A percentile compares a stretch with the other conserved stretches of the same genome.
These are phyloP conservation scores for Martiniozyma abietophila DNA, from an alignment of 805 yeast genomes.

Conservation along the genomic window DNA sequence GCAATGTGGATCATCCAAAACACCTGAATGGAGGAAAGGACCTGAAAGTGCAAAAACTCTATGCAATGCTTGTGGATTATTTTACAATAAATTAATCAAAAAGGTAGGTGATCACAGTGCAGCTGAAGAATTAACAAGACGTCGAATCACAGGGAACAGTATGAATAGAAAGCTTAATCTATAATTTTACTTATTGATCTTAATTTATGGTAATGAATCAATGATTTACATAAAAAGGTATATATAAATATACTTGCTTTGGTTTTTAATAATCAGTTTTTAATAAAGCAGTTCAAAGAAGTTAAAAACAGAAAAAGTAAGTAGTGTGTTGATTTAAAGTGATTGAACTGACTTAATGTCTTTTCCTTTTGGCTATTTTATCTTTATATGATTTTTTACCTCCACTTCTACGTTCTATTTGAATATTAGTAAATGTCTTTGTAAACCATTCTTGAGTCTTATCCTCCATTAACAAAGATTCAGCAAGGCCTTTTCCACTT, in stretches of 20 bases:
- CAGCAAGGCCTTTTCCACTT: constrained; percentile 71
- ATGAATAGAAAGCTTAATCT: constrained; percentile 20
- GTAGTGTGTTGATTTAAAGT: too few relatives aligned
- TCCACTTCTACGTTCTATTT: constrained; percentile 49
- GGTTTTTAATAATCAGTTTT: too few relatives aligned
- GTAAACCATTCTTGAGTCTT: constrained; percentile 69
- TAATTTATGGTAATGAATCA: too few relatives aligned
- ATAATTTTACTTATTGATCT: too few relatives aligned
- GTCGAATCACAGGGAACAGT: constrained; percentile 23
- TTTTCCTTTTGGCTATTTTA: constrained; percentile 47
- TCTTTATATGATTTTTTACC: constrained; percentile 59
- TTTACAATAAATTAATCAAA: constrained; percentile 51
- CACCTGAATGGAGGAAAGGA: constrained; percentile 94
- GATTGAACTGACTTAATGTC: constrained; percentile 9
- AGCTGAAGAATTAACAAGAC: constrained; percentile 25
- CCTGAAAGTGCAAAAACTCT: constrained; percentile 75
- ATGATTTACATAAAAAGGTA: too few relatives aligned
- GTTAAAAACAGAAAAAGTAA: too few relatives aligned
- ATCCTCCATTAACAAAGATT: constrained; percentile 70
- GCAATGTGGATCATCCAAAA: constrained; percentile 66
- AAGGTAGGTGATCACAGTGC: constrained; percentile 37
- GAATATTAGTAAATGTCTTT: constrained; percentile 76
- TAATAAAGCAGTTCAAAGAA: too few relatives aligned
- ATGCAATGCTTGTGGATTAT: constrained; percentile 90
- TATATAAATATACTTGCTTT: too few relatives aligned